Base-by-base conservation (phyloP, 1,284 basidiomycete species). In the Rhodotorula sp. region DNA sequence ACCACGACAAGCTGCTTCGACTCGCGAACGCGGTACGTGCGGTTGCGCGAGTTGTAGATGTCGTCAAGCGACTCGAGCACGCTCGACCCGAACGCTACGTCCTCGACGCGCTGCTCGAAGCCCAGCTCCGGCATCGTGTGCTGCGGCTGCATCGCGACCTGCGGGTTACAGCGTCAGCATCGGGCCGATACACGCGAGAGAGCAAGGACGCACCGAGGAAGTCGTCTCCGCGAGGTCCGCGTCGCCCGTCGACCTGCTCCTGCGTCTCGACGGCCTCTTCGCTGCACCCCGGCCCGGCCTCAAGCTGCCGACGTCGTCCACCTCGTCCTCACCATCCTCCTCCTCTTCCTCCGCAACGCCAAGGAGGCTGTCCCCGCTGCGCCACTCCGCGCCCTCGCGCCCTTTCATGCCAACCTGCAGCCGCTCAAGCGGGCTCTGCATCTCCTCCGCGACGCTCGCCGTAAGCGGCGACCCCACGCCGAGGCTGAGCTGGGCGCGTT, bases 41-140 rank as follows among this genome's bases (percentile, higher is more conserved):
- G 67, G 60, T 75, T 66, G 56, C 74, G 74, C 22, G 71, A 70
- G 56, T 76, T 73, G 69, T 67, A 71, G 60, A 76, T 73, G 58
- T 74, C 70, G 55, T 76, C 75, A 44, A 76, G 67, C 61, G 67
- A 62, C 51, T 70, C 57, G 55, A 69, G 69, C 29, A 67, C 67
- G 63, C 59, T 63, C 27, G 55, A 46, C 25, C 63, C 51, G 64
- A 64, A 71, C 37, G 57, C 70, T 13, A 46, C 56, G 48, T 61
- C 67, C 4, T 56, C 66, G 22, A 66, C 46, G 1, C 64, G 55
- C 19, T 39, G 57, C 48, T 71, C 61, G 61, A 76, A 72, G 34
- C 72, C 72, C 7, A 73, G 67, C 46, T 73, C 69, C 25, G 72
- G 74, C 72, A 74, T 71, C 5, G 68, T 70, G 34, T 58, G 64